Conservation (phyloP, 257 asterid genomes). For the Solanum tarapatanum region DNA sequence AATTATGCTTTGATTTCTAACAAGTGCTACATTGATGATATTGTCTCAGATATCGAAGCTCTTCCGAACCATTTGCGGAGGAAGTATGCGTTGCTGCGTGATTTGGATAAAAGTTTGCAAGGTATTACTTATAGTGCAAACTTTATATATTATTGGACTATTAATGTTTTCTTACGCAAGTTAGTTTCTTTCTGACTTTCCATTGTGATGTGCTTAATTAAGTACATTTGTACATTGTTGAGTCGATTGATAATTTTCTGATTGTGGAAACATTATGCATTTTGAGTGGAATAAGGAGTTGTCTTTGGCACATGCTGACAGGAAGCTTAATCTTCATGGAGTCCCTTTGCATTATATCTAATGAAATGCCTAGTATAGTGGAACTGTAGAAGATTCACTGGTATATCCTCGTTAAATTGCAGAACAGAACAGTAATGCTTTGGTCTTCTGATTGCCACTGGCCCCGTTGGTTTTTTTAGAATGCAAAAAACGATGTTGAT, state of each 20-base stretch:
- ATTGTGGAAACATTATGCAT: not conserved
- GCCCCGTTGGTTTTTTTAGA: not conserved
- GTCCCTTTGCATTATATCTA: not conserved
- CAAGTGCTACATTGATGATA: not conserved
- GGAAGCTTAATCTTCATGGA: not conserved
- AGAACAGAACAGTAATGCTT: not conserved
- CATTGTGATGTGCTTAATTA: not conserved
- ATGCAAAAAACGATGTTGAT: not conserved
- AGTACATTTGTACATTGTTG: not conserved
- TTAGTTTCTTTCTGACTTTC: not conserved
- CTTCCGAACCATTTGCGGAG: constrained; percentile 66
- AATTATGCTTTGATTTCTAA: not conserved
- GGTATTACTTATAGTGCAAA: constrained; percentile 27
- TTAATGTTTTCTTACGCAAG: not conserved
- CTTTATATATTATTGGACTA: not conserved
- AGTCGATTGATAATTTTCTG: not conserved
- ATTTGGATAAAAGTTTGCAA: constrained; percentile 79
- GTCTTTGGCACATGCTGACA: not conserved
- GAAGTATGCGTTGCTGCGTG: constrained; percentile 74
- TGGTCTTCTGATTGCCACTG: not conserved
- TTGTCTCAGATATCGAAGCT: constrained; percentile 66
- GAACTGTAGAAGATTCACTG: not conserved
- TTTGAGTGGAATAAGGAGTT: not conserved
- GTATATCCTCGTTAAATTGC: not conserved
- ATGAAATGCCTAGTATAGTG: not conserved